Percentiles rank a stretch among this genome's conserved stretches.
Evolutionary conservation across 345 rosid genomes (phyloP).

Genomic region (Aquilaria malaccensis): DNA sequence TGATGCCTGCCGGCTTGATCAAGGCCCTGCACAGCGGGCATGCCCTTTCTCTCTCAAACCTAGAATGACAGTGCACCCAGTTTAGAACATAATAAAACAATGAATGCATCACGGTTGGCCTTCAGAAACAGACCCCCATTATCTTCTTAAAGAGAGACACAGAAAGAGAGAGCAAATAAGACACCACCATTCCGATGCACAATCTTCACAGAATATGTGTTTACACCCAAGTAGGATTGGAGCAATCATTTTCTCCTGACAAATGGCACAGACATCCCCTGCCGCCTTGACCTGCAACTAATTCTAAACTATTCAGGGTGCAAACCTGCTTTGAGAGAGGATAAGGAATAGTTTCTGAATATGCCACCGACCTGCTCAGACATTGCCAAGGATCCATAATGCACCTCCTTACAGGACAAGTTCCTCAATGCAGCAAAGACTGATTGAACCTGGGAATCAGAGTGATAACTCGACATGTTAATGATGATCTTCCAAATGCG

Average conservation of each 20-base stretch:
- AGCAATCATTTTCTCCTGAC: conserved; percentile 68
- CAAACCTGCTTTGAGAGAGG: background rate
- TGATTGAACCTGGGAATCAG: conserved; percentile 36
- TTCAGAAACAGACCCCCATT: no score
- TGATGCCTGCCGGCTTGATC: background rate
- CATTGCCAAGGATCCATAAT: conserved; percentile 53
- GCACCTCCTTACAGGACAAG: conserved; percentile 45
- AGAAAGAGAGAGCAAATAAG: no score
- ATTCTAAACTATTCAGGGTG: background rate
- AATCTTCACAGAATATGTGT: conserved; percentile 66
- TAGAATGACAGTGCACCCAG: background rate
- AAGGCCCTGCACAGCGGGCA: conserved; percentile 1
- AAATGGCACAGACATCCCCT: conserved; percentile 65
- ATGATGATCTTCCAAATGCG: no score
- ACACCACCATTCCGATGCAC: conserved; percentile 53
- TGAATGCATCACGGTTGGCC: no score
- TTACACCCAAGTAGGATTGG: conserved; percentile 49
- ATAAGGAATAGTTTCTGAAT: background rate
- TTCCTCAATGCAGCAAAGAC: conserved; percentile 43
- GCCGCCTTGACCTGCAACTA: conserved; percentile 37
- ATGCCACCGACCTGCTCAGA: conserved; percentile 37
- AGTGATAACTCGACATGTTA: background rate
- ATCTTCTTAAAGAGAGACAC: no score
- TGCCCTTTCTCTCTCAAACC: conserved; percentile 1
- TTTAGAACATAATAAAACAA: no score